Evolutionary conservation across 225 moss, liverwort and hornwort species (phyloP), one percentile per base, ranked within the genome.

Genomic region (Marchantia paleacea): DNA sequence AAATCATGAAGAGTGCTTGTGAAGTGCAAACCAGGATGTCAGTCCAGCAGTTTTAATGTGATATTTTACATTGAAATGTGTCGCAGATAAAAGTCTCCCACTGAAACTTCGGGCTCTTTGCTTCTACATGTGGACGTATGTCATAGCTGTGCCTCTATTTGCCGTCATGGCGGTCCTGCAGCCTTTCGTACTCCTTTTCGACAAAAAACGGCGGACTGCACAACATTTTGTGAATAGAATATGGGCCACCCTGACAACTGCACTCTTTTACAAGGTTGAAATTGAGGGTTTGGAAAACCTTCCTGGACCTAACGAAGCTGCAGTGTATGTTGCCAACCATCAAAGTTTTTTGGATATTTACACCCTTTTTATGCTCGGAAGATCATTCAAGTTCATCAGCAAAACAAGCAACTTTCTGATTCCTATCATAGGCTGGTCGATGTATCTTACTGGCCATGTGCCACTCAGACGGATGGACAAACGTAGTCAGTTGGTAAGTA

Each of bases 331-430:
- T 53, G 91, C 97, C 64, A 99, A 99, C 80, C 97, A 99, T 84
- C 97, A 99, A 80, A 99, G 97, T 81, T 99, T 99, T 82, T 81
- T 99, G 83, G 97, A 99, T 75, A 94, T 99, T 53, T 95, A 95
- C 28, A 92, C 97, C 12, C 87, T 99, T 18, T 95, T 95, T 80
- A 90, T 89, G 78, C 90, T 95, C 80, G 95, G 95, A 73, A 88
- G 97, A 31, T 92, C 97, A 29, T 95, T 99, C 89, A 99, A 99
- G 86, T 95, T 99, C 80, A 95, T 99, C 65, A 95, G 97, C 89
- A 99, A 95, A 88, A 94, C 92, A 13, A 97, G 97, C 78, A 99
- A 95, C 79, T 95, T 99, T 69, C 71, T 89, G n/a, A 94, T 99
- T 82, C 97, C 95, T 5, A 76, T 93, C 54, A 91, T 99, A 73